Base-by-base conservation (phyloP, 768 basidiomycete species). In the Kwoniella sp. region DNA sequence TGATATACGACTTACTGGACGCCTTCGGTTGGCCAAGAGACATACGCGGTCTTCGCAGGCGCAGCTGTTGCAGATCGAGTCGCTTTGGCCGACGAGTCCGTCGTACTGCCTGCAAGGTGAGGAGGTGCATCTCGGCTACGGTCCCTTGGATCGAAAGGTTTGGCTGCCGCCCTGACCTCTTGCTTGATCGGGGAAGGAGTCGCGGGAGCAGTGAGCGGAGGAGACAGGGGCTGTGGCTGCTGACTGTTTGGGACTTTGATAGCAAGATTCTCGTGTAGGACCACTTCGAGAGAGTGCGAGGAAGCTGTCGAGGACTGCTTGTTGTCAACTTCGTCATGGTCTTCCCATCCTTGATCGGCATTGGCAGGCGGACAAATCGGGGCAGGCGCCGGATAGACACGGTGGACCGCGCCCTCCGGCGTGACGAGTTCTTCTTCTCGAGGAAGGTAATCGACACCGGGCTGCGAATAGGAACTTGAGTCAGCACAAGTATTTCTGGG, bases 361-460 rank as follows among this genome's bases (percentile, higher is more conserved):
- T 71, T 70, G 6, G 69, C 21, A 0, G 66, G 65, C 1, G 63
- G 59, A 2, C 67, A 59, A 3, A 56, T 22, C 1, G 65, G 69
- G 8, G 54, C 51, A 13, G 72, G 69, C 4, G 72, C 72, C 17
- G 72, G 72, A 48, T 74, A 74, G 13, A 67, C 36, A 4, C 62
- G 27, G 48, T 67, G 66, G 7, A 26, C 29, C 10, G 47, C 22
- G 4, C 60, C 65, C 7, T 58, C 19, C 1, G 44, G 26, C 12
- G 33, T 27, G 57, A 63, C 57, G 7, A 46, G 53, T 30, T 67
- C 53, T 22, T 56, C 51, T 25, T 30, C 22, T 4, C 36, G 27
- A 27, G 65, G 65, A 19, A 67, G 50, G 24, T 26, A 17, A 26
- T 55, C 61, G 9, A 13, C 24, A 13, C 54, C 48, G 9, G 50